Conservation (phyloP, 805 yeast species). For the Candida methanosorbosa region DNA sequence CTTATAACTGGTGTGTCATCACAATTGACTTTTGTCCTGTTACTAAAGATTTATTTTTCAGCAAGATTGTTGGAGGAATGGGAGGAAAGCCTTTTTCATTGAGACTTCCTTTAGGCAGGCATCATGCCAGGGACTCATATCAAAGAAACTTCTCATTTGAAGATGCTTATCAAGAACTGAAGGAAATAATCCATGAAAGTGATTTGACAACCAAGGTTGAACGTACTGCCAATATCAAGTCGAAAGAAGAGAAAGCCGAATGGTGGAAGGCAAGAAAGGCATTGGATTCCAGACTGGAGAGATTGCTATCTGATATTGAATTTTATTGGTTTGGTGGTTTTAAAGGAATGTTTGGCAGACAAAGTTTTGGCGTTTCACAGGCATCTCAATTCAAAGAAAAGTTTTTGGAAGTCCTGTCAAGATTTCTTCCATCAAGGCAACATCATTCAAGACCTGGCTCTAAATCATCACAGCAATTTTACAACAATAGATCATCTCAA, state of each 20-base stretch:
- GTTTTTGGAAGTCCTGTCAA: constrained; percentile 32
- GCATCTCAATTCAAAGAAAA: constrained; percentile 26
- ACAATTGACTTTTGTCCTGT: constrained; percentile 51
- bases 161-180: constrained; percentile 37
- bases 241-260: constrained; percentile 48
- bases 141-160: constrained; percentile 32
- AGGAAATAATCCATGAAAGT: constrained; percentile 49
- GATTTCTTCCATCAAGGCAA: constrained; percentile 29
- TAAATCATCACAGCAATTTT: too few species aligned
- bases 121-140: constrained; percentile 34
- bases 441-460: too few species aligned
- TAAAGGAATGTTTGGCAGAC: constrained; percentile 45
- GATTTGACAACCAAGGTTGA: constrained; percentile 49
- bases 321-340: constrained; percentile 74
- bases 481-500: not conserved
- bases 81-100: constrained; percentile 33
- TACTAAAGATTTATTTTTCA: constrained; percentile 49
- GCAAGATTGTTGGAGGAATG: constrained; percentile 3
- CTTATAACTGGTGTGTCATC: constrained; percentile 48
- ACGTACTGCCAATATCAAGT: constrained; percentile 40
- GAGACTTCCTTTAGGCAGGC: constrained; percentile 53
- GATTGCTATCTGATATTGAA: constrained; percentile 51
- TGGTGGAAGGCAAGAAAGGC: constrained; percentile 76
- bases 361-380: constrained; percentile 15
- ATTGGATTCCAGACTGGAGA: constrained; percentile 48